Conservation (phyloP, 2,329 filamentous ascomycete species). For the Alternaria ventricosa region DNA sequence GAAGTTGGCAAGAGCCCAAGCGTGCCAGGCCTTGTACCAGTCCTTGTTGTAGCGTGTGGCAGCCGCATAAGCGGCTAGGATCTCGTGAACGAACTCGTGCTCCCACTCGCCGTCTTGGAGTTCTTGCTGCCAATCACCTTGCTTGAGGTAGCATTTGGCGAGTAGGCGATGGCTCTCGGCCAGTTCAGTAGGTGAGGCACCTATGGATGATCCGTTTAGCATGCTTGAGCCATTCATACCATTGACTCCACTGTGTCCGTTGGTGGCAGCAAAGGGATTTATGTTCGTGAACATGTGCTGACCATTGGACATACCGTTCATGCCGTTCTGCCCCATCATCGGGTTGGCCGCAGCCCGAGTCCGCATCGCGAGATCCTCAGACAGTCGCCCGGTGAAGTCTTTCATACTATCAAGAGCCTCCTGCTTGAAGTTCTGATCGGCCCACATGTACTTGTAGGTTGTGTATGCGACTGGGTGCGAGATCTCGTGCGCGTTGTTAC, state of each 20-base stretch:
- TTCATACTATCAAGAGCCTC: slow-evolving; percentile 63
- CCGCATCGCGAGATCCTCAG: slow-evolving; percentile 62
- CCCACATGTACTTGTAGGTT: slow-evolving; percentile 97
- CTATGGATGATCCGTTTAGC: slow-evolving; percentile 32
- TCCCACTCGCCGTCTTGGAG: slow-evolving; percentile 90
- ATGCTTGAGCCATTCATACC: slow-evolving; percentile 45
- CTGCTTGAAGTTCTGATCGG: slow-evolving; percentile 58
- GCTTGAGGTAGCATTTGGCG: slow-evolving; percentile 93
- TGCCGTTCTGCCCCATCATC: slow-evolving; percentile 40
- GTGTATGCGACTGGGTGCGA: slow-evolving; percentile 89
- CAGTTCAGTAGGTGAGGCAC: slow-evolving; percentile 46
- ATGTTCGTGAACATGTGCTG: slow-evolving; percentile 43
- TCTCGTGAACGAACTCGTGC: slow-evolving; percentile 82
- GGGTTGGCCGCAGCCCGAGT: slow-evolving; percentile 45
- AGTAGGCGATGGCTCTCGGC: slow-evolving; percentile 72
- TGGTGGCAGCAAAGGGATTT: slow-evolving; percentile 48
- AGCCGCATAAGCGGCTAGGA: slow-evolving; percentile 86
- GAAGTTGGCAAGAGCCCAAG: slow-evolving; percentile 97
- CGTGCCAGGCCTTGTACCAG: slow-evolving; percentile 99
- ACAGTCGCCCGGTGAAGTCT: slow-evolving; percentile 66
- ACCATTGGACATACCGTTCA: slow-evolving; percentile 55
- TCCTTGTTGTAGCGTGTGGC: slow-evolving; percentile 92
- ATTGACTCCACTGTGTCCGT: slow-evolving; percentile 61
- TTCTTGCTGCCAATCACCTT: slow-evolving; percentile 93
- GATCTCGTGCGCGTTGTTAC: slow-evolving; percentile 53